Percentiles rank a stretch among this genome's conserved stretches.
Evolutionary conservation across 2,329 filamentous ascomycete species (phyloP).

Genomic region (Cladorrhinum sp.): DNA sequence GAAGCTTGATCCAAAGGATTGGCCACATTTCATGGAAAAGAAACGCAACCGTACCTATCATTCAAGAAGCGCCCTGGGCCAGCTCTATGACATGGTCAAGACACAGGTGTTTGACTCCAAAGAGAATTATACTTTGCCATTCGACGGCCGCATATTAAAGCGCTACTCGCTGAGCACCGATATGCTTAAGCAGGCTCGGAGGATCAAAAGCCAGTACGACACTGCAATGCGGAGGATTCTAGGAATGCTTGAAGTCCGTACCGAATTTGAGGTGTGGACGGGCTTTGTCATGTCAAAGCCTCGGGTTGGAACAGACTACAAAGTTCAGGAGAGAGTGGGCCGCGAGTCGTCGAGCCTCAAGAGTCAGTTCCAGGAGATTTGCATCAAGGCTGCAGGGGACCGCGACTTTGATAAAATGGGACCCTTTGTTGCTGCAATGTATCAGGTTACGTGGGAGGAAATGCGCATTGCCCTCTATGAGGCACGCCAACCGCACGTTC

Average conservation of each 20-base stretch:
- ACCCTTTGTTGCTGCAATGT: slow-evolving; percentile 82
- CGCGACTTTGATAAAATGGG: slow-evolving; percentile 57
- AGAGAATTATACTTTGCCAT: slow-evolving; percentile 68
- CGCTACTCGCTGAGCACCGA: slow-evolving; percentile 55
- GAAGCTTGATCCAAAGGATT: slow-evolving; percentile 58
- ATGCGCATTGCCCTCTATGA: slow-evolving; percentile 57
- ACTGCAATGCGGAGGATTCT: slow-evolving; percentile 72
- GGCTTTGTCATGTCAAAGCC: slow-evolving; percentile 78
- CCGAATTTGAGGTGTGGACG: slow-evolving; percentile 90
- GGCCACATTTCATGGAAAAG: slow-evolving; percentile 83
- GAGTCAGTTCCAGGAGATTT: slow-evolving; percentile 64
- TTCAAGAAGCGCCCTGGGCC: slow-evolving; percentile 71
- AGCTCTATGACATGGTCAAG: slow-evolving; percentile 74
- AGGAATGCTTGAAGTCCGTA: slow-evolving; percentile 76
- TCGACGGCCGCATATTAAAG: slow-evolving; percentile 71
- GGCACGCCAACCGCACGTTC: slow-evolving; percentile 28
- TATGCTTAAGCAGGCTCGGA: slow-evolving; percentile 56
- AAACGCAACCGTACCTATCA: slow-evolving; percentile 59
- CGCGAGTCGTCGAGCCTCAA: slow-evolving; percentile 64
- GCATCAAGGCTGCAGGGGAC: slow-evolving; percentile 62
- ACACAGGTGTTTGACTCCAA: slow-evolving; percentile 58
- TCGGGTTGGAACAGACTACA: slow-evolving; percentile 72
- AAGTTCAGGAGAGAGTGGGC: slow-evolving; percentile 79
- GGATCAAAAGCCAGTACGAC: slow-evolving; percentile 77
- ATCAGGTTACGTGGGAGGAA: slow-evolving; percentile 74